These are phyloP conservation scores for Drechslerella coelobrocha DNA, from an alignment of 2,329 filamentous ascomycete species.

Conservation along the genomic window DNA sequence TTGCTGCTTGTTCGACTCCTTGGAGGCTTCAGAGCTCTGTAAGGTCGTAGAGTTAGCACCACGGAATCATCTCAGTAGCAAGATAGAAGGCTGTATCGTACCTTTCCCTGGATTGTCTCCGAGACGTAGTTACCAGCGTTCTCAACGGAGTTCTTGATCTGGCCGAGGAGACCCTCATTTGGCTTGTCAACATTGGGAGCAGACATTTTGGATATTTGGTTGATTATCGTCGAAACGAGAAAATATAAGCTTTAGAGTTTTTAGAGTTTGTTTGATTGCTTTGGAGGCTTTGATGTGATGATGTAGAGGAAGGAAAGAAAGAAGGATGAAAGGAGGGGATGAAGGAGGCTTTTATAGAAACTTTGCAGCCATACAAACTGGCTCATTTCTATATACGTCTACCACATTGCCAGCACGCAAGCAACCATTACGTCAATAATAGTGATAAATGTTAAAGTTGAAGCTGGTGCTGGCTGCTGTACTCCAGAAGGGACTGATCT, in stretches of 20 bases:
- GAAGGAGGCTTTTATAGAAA: slow-evolving; percentile 39
- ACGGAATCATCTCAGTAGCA: not conserved
- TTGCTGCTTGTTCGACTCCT: slow-evolving; percentile 47
- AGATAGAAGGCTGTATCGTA: slow-evolving; percentile 7
- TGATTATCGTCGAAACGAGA: slow-evolving; percentile 10
- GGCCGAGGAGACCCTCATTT: slow-evolving; percentile 49
- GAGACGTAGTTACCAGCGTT: slow-evolving; percentile 39
- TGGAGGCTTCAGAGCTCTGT: slow-evolving; percentile 43
- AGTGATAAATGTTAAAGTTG: slow-evolving; percentile 1
- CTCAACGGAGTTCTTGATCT: slow-evolving; percentile 31
- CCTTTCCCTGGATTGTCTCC: slow-evolving; percentile 44
- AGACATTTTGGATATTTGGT: slow-evolving; percentile 47
- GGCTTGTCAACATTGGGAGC: slow-evolving; percentile 45
- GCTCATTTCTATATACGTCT: too few species aligned
- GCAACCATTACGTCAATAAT: slow-evolving; percentile 25
- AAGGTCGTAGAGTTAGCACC: slow-evolving; percentile 21
- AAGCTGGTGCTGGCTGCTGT: not conserved
- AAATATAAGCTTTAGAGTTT: slow-evolving; percentile 8
- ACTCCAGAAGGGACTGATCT: not conserved
- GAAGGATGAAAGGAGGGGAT: slow-evolving; percentile 20
- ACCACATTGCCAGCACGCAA: not conserved
- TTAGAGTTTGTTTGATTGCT: slow-evolving; percentile 14
- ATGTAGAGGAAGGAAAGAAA: slow-evolving; percentile 27
- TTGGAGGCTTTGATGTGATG: slow-evolving; percentile 22
- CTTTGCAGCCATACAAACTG: not conserved